Evolutionary conservation across 257 asterid species (phyloP), one percentile per base, ranked within the genome.

Genomic region (Nicotiana tabacum): DNA sequence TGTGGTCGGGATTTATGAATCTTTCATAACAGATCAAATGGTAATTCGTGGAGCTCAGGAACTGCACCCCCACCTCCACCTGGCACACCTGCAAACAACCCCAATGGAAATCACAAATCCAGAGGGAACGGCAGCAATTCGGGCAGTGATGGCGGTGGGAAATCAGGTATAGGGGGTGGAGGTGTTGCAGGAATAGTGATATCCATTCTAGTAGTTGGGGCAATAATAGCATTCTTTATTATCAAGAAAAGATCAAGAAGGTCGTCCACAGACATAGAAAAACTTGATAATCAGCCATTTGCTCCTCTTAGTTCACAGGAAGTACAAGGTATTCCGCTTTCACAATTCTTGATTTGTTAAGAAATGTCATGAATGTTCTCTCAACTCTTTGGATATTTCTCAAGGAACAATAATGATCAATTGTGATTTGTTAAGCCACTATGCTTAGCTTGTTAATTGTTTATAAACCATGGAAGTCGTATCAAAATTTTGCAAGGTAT

Each of bases 21-120:
- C 87, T 82, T 56, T 57, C 83, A 80, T 77, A 32, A 82, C 92
- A 96, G 99, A 81, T 66, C 91, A 11, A 88, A 86, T 77, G 98
- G 98, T 72, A 96, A 96, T 88, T 87, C 87, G 13, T 92, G 95
- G 89, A 89, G 83, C 86, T 57, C 91, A 0, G 98, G 95, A 83
- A 90, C 99, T 24, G 98, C 98, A 48, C 98, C 98, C 78, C 97
- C 97, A 24, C 96, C 99, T 57, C 99, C 99, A 32, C 99, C 99
- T 55, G 98, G 99, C 85, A 89, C 97, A 29, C 98, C 99, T 12
- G 92, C 93, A 86, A 81, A 80, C 85, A 90, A 86, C 60, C 96
- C 96, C 72, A 84, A 53, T 85, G 84, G 87, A 55, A 83, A 87
- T 80, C 92, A 85, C 76, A 85, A 83, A 64, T 77, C 95, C 61